A percentile compares a stretch with the other conserved stretches of the same genome.
Conservation (phyloP, 176 grass and related monocot genomes). For the Paspalum notatum region DNA sequence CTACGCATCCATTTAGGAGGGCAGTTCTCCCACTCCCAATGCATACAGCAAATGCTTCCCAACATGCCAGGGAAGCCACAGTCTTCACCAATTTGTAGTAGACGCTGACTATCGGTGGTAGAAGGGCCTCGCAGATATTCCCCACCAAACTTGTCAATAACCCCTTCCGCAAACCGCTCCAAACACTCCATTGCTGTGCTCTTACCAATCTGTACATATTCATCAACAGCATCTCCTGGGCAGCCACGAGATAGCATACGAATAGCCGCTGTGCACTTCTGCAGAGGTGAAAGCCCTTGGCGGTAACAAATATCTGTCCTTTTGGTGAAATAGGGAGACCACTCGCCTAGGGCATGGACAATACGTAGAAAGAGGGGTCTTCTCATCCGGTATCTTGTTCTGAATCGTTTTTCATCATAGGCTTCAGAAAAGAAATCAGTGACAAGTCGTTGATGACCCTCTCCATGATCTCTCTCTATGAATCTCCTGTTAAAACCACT, state of each 20-base stretch:
- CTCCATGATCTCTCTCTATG: constrained; percentile 41
- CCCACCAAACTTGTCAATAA: constrained; percentile 40
- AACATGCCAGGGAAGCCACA: constrained; percentile 46
- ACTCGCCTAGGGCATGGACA: constrained; percentile 34
- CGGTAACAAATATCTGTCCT: constrained; percentile 34
- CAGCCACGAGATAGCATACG: constrained; percentile 39
- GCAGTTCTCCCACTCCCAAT: constrained; percentile 42
- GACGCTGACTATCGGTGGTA: constrained; percentile 16
- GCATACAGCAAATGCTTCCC: constrained; percentile 42
- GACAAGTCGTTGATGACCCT: constrained; percentile 38
- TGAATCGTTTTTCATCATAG: constrained; percentile 23
- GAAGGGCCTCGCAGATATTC: constrained; percentile 44
- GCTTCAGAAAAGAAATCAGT: constrained; percentile 40
- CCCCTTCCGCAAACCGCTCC: constrained; percentile 36
- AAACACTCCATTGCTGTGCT: constrained; percentile 41
- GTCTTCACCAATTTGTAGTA: constrained; percentile 27
- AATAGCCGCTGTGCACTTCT: constrained; percentile 50
- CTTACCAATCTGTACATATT: constrained; percentile 48
- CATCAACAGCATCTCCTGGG: constrained; percentile 13
- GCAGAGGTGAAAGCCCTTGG: constrained; percentile 43
- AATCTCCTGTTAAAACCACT: constrained; percentile 25
- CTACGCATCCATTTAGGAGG: constrained; percentile 41
- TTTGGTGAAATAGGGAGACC: constrained; percentile 49
- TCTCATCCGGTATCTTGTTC: constrained; percentile 41
- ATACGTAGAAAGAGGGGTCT: constrained; percentile 40